Evolutionary conservation across 2,329 filamentous ascomycete species (phyloP), one percentile per base, ranked within the genome.

Genomic region (Arthrobotrys musiformis): DNA sequence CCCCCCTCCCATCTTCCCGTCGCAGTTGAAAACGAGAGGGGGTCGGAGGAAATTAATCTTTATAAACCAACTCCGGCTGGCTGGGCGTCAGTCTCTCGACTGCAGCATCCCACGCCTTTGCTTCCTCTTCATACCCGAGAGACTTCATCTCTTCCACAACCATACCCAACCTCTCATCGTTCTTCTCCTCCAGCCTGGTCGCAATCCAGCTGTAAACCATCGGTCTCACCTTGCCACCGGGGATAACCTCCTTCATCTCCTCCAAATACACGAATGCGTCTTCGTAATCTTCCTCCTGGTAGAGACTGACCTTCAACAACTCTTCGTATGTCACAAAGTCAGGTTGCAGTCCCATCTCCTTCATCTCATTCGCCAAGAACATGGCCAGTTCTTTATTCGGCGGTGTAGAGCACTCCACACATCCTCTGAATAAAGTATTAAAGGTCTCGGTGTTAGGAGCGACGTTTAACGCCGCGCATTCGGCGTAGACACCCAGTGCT

Each of bases 351-450:
- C 84, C 84, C 7, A 89, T 83, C 8, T 86, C 85, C 4, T 86
- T 84, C 86, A 92, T 90, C 80, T 92, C 90, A 15, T 86, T 85
- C 8, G 88, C 86, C 1, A 91, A 83, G 80, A 89, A 90, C 83
- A 89, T 88, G 50, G 89, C 89, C 4, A 87, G 83, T 40, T 87
- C 84, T 70, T 88, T 87, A 70, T 86, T 85, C 5, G 81, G 56
- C 22, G 58, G 80, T 81, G 52, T 9, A 19, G 64, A 46, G 24
- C 62, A 70, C 15, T 68, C 70, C 62, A 83, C 82, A 79, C 87
- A 88, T 73, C 86, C 86, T 50, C 83, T 83, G 68, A 90, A 84
- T 6, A 92, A 84, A 4, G 86, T 82, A 79, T 91, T 91, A 84
- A 90, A 91, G 0, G 89, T 89, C n/a, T 85, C 83, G 13, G 85